Evolutionary conservation across 1,139 yeast species (phyloP), one percentile per base, ranked within the genome.

Genomic region (Suhomyces kunorum): DNA sequence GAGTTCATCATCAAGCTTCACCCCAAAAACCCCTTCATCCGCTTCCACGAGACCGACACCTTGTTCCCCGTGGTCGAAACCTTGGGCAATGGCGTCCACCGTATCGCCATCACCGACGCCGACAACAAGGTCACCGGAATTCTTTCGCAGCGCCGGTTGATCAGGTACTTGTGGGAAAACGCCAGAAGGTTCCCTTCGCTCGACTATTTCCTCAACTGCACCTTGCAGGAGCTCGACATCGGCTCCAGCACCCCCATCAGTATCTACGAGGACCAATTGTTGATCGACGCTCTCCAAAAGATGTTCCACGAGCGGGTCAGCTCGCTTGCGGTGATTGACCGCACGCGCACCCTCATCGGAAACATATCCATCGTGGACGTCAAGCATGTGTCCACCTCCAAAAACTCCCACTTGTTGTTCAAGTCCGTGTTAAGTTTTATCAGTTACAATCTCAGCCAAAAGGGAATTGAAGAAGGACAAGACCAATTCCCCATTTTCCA

Each of bases 401-500:
- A 87, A 22, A 90, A 89, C 59, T 84, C 94, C 7, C 88, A 86
- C 46, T 68, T 87, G 48, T 73, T 92, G 44, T 83, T 83, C 56
- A 83, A 86, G 58, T 76, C 94, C 7, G 94, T 96, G 61, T 74
- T 88, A 56, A 92, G 87, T 61, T 92, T 90, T 58, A 80, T 92
- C 45, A 81, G 95, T 25, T 86, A 88, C 49, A 89, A 90, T 49
- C 75, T 92, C 48, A 83, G 87, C 52, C 83, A 83, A 47, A 83
- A 96, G 56, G 98, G 98, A 12, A 75, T 92, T 24, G 95, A 84
- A 56, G 92, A 89, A 58, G 96, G 96, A 40, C 89, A 90, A 64
- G 98, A 92, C 67, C 90, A 94, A 34, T 90, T 83, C 73, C 98
- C 98, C 12, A 90, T 92, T 35, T 92, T 92, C 76, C 96, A 90